phyloP scores from a whole-genome alignment of 371 early-diverging fungal species.

The Rhizopus microsporus region DNA sequence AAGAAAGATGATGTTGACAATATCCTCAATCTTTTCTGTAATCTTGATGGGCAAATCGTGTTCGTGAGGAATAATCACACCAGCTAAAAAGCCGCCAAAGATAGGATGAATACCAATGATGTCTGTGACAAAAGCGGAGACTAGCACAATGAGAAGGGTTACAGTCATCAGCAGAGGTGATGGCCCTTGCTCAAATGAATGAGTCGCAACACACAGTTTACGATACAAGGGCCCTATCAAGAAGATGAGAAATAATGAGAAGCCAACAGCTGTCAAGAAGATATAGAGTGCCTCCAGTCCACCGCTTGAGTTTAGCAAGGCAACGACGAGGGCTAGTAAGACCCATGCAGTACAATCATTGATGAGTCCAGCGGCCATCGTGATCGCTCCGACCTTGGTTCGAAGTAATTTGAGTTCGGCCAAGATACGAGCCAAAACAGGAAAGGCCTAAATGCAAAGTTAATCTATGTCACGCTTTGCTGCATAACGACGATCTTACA shows the following conservation, averaged over 20 bases:
- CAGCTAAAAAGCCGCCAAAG: conserved; percentile 90
- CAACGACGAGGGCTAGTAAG: conserved; percentile 78
- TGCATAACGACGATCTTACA: conserved; percentile 25
- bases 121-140: conserved; percentile 81
- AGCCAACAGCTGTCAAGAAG: conserved; percentile 65
- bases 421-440: conserved; percentile 90
- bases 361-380: conserved; percentile 85
- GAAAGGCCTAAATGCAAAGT: conserved; percentile 67
- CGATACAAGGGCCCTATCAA: conserved; percentile 58
- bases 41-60: conserved; percentile 84
- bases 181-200: conserved; percentile 61
- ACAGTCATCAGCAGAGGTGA: conserved; percentile 69
- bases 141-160: conserved; percentile 60
- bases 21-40: conserved; percentile 91
- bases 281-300: conserved; percentile 72
- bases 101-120: conserved; percentile 88
- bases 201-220: conserved; percentile 42
- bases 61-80: conserved; percentile 87
- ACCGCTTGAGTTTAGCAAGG: conserved; percentile 68
- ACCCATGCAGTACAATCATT: conserved; percentile 91
- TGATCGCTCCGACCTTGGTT: conserved; percentile 80
- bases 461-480: background rate
- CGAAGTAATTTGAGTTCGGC: conserved; percentile 81
- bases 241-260: conserved; percentile 62
- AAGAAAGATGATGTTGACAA: conserved; percentile 83